These are phyloP conservation scores for Carnegiea gigantea DNA, from an alignment of 179 eudicot genomes.

Conservation along the genomic window DNA sequence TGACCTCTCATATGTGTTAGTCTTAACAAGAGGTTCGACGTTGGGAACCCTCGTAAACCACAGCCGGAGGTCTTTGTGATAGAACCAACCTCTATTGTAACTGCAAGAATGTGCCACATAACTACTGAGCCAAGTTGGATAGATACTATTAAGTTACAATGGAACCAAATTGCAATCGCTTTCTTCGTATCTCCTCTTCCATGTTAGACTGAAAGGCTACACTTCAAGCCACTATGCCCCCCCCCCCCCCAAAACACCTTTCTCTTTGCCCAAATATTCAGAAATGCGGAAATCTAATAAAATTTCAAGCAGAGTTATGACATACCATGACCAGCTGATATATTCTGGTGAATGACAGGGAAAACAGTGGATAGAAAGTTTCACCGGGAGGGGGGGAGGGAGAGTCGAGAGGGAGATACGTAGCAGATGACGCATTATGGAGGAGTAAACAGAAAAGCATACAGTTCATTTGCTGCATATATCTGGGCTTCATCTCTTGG, in stretches of 20 bases:
- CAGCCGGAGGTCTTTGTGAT: slow-evolving; percentile 62
- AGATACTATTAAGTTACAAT: neutral
- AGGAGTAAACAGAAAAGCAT: slow-evolving; percentile 33
- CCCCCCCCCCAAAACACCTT: neutral
- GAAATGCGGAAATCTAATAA: neutral
- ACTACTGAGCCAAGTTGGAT: slow-evolving; percentile 16
- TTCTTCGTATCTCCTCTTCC: neutral
- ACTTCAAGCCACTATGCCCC: neutral
- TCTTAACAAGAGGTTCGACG: slow-evolving; percentile 68
- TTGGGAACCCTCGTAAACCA: slow-evolving; percentile 69
- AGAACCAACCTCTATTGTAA: slow-evolving; percentile 75
- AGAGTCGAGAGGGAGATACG: neutral
- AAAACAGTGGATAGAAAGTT: neutral
- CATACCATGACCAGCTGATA: neutral
- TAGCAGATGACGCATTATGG: neutral
- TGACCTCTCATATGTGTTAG: slow-evolving; percentile 68
- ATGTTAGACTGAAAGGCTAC: neutral
- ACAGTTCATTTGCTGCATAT: slow-evolving; percentile 88
- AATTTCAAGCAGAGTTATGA: neutral
- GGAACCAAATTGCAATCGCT: neutral
- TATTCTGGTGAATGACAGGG: neutral
- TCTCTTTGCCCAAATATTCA: neutral
- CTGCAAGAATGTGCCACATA: slow-evolving; percentile 34
- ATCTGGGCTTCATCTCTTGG: slow-evolving; percentile 91
- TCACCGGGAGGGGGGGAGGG: neutral